Conservation (phyloP, 305 asterid species). For the Plantago coronopus region DNA sequence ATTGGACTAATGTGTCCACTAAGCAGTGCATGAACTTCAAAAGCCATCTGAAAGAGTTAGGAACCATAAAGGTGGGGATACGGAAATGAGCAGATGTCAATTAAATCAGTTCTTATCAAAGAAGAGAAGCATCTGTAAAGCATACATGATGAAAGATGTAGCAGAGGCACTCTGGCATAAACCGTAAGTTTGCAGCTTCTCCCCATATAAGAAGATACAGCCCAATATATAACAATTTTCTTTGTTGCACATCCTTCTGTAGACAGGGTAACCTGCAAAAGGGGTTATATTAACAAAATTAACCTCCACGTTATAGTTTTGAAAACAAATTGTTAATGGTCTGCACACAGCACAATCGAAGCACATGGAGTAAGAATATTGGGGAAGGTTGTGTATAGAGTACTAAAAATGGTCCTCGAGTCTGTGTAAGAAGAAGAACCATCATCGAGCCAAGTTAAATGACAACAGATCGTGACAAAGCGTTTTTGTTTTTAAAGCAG, state of each 20-base stretch:
- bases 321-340: no score
- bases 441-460: no score
- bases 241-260: conserved; percentile 95
- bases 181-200: conserved; percentile 97
- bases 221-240: conserved; percentile 85
- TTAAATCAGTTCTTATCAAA: neutral
- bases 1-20: conserved; percentile 93
- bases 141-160: conserved; percentile 93
- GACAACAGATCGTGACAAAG: no score
- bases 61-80: neutral
- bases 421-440: no score
- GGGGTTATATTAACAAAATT: neutral
- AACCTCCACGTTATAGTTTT: neutral
- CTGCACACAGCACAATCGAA: no score
- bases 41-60: conserved; percentile 65
- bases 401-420: no score
- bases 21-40: conserved; percentile 92
- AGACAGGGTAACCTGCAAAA: conserved; percentile 64
- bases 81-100: neutral
- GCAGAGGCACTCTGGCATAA: conserved; percentile 99
- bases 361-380: no score
- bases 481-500: no score
- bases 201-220: conserved; percentile 97
- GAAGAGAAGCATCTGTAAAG: conserved; percentile 19
- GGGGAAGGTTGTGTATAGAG: no score